Evolutionary conservation across 1,139 yeast species (phyloP).

Genomic region (Entelexis paramagnoliae): DNA sequence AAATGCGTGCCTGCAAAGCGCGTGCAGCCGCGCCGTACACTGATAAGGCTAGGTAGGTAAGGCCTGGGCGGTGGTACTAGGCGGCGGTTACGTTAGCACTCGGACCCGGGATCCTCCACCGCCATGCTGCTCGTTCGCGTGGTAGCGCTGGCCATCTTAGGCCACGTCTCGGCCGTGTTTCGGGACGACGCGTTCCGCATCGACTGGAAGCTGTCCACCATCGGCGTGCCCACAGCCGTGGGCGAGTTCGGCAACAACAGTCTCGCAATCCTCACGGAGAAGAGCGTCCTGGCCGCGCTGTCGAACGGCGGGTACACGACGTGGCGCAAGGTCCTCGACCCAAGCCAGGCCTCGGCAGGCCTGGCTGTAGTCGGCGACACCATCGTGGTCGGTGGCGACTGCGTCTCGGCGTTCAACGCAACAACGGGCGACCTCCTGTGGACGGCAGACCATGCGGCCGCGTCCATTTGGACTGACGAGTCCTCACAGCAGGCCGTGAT

Average conservation of each 20-base stretch:
- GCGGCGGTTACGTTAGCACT: conserved; percentile 4
- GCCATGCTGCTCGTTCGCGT: conserved; percentile 1
- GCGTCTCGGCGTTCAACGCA: conserved; percentile 16
- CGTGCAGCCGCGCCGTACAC: background rate
- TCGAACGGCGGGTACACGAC: conserved; percentile 8
- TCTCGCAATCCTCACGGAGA: conserved; percentile 13
- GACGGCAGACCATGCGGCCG: conserved; percentile 6
- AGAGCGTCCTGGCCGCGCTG: conserved; percentile 11
- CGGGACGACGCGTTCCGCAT: conserved; percentile 16
- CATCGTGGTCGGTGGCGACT: conserved; percentile 14
- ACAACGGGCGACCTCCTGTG: conserved; percentile 16
- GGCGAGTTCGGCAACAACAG: conserved; percentile 1
- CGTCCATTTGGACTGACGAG: background rate
- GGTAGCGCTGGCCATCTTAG: conserved; percentile 7
- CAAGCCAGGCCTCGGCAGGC: conserved; percentile 6
- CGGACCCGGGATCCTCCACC: background rate
- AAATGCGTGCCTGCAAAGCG: too few relatives aligned
- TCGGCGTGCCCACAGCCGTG: conserved; percentile 17
- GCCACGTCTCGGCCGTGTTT: conserved; percentile 18
- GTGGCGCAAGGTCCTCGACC: conserved; percentile 17
- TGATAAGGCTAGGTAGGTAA: background rate
- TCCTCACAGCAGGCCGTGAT: background rate
- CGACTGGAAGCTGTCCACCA: conserved; percentile 18
- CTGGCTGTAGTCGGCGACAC: conserved; percentile 9
- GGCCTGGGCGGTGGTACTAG: background rate